These are phyloP conservation scores for Picea sitchensis DNA, from an alignment of 75 land plant species.

Conservation along the genomic window DNA sequence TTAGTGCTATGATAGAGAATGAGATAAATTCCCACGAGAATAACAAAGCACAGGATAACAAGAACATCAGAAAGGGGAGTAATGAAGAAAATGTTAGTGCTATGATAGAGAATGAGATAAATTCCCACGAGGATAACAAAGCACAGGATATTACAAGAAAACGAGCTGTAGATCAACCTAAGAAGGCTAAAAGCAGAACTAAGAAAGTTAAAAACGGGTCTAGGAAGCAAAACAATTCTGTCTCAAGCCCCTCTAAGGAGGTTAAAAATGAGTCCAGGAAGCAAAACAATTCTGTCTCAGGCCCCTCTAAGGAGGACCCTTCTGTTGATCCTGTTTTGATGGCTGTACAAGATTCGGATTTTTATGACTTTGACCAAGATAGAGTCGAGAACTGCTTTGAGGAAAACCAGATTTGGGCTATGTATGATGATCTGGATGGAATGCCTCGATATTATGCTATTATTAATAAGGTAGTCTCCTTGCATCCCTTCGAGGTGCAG, in stretches of 20 bases:
- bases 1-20: not conserved
- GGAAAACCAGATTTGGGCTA: constrained; percentile 83
- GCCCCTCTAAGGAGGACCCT: not conserved
- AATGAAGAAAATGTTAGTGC: too few relatives aligned
- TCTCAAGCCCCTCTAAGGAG: not conserved
- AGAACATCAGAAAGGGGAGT: too few relatives aligned
- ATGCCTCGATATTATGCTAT: constrained; percentile 90
- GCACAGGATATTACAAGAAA: not conserved
- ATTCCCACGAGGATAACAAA: not conserved
- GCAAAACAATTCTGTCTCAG: not conserved
- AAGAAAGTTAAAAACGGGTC: not conserved
- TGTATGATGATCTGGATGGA: constrained; percentile 88
- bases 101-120: not conserved
- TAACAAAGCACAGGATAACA: not conserved
- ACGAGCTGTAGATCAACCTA: not conserved
- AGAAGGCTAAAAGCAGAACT: not conserved
- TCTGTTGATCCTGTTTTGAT: constrained; percentile 12
- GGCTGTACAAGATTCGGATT: constrained; percentile 63
- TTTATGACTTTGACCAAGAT: constrained; percentile 73
- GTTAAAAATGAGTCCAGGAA: not conserved
- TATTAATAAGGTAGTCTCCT: constrained; percentile 48
- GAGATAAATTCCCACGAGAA: too few relatives aligned
- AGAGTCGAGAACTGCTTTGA: constrained; percentile 53
- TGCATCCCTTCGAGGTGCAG: constrained; percentile 61
- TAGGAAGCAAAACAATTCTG: not conserved